Base-by-base conservation (phyloP, 2,329 filamentous ascomycete species). In the Ophiosphaerella korrae region DNA sequence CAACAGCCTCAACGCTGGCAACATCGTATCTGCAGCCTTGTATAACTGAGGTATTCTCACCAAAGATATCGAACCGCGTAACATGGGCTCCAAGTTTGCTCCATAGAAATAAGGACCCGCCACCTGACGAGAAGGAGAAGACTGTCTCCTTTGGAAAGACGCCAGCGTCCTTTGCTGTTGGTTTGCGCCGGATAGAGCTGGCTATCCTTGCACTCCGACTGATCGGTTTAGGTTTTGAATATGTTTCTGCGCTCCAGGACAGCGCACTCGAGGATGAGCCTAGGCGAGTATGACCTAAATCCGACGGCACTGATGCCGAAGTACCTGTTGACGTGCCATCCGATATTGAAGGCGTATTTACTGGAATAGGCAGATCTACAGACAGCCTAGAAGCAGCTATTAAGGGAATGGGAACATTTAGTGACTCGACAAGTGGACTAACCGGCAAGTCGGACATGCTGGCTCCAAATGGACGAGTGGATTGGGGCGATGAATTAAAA, bases 11-110 rank as follows among this genome's bases (percentile, higher is more conserved):
- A 7, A 72, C 64, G 3, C 60, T 56, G 4, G 64, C 48, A n/a
- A 69, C 57, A 48, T 71, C 68, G 41, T 73, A 73, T 42, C 54
- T 66, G 39, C 68, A 67, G 7, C 64, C 57, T 45, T 67, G 66
- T 5, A 62, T 64, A 7, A 56, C 59, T 7, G 61, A 58, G 3
- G 64, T 52, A 31, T 69, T 61, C 8, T 63, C 58, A n/a, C 42
- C 52, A 3, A 64, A 52, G 2, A 70, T 57, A 16, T 72, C 70
- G 38, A 73, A 71, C 7, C 65, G 57, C 37, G 67, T 52, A 8
- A 72, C 52, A 52, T 53, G 34, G 37, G 57, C 47, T 8, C 47
- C 51, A 4, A 45, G 42, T 31, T 60, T 63, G 1, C 58, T 57
- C 62, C 61, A 63, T 11, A 67, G 35, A 3, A 67, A 42, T 23